Percentiles rank a stretch among this genome's conserved stretches.
These are phyloP conservation scores for Leccinum griseonigrum DNA, from an alignment of 1,284 basidiomycete genomes.

Conservation along the genomic window DNA sequence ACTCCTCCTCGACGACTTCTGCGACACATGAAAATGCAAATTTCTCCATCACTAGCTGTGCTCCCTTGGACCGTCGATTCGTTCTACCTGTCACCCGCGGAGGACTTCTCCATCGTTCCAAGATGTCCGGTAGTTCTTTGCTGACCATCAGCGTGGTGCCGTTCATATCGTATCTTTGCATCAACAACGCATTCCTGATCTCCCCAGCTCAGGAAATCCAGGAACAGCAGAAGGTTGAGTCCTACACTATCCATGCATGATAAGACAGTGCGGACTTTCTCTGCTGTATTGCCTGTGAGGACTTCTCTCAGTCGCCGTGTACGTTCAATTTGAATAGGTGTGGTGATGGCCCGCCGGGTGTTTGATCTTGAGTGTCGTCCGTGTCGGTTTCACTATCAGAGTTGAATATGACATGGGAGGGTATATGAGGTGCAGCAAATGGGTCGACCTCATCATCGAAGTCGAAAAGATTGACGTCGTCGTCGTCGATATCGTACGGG, in stretches of 20 bases:
- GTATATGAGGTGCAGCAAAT: slow-evolving; percentile 3
- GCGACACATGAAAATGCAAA: background rate
- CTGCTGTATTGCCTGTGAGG: background rate
- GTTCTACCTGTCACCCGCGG: background rate
- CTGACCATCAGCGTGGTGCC: background rate
- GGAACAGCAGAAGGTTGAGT: slow-evolving; percentile 3
- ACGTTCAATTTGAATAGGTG: background rate
- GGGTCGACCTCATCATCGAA: background rate
- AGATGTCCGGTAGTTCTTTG: background rate
- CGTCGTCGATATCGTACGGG: background rate
- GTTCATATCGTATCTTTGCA: slow-evolving; percentile 3
- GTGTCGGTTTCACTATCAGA: background rate
- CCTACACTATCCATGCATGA: background rate
- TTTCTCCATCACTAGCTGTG: background rate
- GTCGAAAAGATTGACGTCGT: background rate
- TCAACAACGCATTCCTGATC: slow-evolving; percentile 6
- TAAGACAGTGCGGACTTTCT: background rate
- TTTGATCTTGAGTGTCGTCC: background rate
- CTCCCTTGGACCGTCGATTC: background rate
- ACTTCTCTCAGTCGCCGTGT: background rate
- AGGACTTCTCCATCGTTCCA: background rate
- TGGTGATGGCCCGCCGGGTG: background rate
- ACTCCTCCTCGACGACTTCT: background rate
- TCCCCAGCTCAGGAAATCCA: slow-evolving; percentile 6
- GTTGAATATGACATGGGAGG: background rate